phyloP scores from a whole-genome alignment of 768 basidiomycete genomes.

The Suillus clintonianus region DNA sequence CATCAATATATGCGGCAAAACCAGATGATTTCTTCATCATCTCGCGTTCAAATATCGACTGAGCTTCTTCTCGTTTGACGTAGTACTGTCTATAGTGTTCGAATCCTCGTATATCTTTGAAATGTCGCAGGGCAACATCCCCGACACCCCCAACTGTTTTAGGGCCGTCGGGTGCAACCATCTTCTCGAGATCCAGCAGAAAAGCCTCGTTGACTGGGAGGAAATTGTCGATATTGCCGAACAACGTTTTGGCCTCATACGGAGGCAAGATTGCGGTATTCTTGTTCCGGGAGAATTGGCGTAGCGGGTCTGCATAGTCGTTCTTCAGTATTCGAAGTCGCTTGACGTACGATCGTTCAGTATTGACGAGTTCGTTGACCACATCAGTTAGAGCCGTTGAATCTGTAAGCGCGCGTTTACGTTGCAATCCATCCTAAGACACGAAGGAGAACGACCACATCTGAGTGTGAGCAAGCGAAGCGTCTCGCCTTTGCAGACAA shows the following conservation, averaged over 20 bases:
- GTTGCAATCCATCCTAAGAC: constrained; percentile 36
- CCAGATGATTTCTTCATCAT: constrained; percentile 76
- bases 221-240: constrained; percentile 91
- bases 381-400: constrained; percentile 68
- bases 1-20: constrained; percentile 87
- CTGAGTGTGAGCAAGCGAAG: constrained; percentile 1
- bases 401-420: constrained; percentile 62
- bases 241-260: constrained; percentile 92
- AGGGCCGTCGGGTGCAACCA: constrained; percentile 62
- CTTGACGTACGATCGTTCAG: constrained; percentile 87
- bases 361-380: constrained; percentile 84
- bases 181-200: constrained; percentile 77
- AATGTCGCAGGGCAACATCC: constrained; percentile 84
- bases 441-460: constrained; percentile 2
- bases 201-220: constrained; percentile 90
- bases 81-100: constrained; percentile 93
- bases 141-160: constrained; percentile 68
- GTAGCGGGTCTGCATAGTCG: constrained; percentile 90
- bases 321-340: constrained; percentile 80
- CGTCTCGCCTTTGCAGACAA: neutral
- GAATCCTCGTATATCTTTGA: constrained; percentile 81
- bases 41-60: constrained; percentile 83
- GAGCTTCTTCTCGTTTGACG: constrained; percentile 90
- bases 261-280: constrained; percentile 84
- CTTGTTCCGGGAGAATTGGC: constrained; percentile 80